Conservation (phyloP, 208 protist species). For the Leishmania lainsoni region DNA sequence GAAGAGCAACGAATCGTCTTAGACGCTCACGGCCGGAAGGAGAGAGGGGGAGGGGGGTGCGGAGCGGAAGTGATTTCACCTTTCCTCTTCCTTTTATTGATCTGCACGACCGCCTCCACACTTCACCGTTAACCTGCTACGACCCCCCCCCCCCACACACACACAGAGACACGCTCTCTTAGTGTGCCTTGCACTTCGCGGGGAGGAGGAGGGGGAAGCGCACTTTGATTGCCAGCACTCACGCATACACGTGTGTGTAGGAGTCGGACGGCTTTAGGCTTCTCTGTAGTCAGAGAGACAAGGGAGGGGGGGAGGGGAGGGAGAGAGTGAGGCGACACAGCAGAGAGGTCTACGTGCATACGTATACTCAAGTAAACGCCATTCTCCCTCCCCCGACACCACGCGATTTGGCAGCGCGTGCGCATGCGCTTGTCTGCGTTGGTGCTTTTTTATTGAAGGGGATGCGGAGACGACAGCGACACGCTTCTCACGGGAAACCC, state of each 20-base stretch:
- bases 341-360: slow-evolving; percentile 13
- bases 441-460: background rate
- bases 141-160: no score
- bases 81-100: background rate
- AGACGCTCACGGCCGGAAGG: background rate
- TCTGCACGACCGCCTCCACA: background rate
- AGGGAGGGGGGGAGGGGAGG: no score
- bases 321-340: background rate
- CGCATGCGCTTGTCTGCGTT: background rate
- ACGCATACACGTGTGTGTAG: background rate
- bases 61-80: background rate
- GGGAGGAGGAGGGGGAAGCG: background rate
- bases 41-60: background rate
- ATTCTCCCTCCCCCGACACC: background rate
- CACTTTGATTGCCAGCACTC: background rate
- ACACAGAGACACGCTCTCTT: background rate
- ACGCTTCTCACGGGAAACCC: background rate
- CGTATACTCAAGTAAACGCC: background rate
- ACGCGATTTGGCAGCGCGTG: no score
- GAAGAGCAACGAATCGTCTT: slow-evolving; percentile 4
- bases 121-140: background rate
- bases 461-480: background rate
- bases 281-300: background rate
- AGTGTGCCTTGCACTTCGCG: background rate
- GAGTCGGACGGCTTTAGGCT: background rate